Evolutionary conservation across 2,329 filamentous ascomycete genomes (phyloP).

Genomic region (Sphaerostilbella broomeana): DNA sequence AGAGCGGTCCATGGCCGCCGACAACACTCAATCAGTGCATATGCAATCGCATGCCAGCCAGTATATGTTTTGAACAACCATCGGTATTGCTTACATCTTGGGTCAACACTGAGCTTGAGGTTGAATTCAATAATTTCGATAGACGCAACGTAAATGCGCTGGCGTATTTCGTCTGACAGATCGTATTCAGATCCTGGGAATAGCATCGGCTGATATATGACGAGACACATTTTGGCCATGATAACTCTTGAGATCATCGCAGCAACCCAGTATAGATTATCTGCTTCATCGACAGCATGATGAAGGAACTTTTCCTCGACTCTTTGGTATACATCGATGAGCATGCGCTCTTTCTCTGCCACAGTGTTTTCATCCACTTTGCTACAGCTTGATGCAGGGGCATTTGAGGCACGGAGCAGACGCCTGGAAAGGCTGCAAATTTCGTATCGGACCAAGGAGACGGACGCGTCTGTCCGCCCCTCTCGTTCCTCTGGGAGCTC

Average conservation of each 20-base stretch:
- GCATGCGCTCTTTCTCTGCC: conserved; percentile 35
- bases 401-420: conserved; percentile 29
- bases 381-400: conserved; percentile 26
- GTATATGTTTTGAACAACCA: conserved; percentile 47
- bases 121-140: conserved; percentile 69
- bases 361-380: conserved; percentile 24
- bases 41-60: conserved; percentile 46
- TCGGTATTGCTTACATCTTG: conserved; percentile 37
- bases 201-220: conserved; percentile 68
- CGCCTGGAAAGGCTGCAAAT: conserved; percentile 37
- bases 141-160: conserved; percentile 64
- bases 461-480: conserved; percentile 48
- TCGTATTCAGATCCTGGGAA: conserved; percentile 50
- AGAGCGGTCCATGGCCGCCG: conserved; percentile 43
- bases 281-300: conserved; percentile 41
- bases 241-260: conserved; percentile 64
- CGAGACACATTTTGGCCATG: conserved; percentile 70
- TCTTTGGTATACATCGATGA: conserved; percentile 46
- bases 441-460: conserved; percentile 44
- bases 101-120: conserved; percentile 57
- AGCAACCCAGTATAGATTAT: conserved; percentile 59
- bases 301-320: conserved; percentile 49
- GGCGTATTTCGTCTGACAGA: conserved; percentile 55
- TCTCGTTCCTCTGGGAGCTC: conserved; percentile 41
- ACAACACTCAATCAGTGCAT: conserved; percentile 40